phyloP scores from a whole-genome alignment of 805 yeast species.

The Yarrowia sp. region DNA sequence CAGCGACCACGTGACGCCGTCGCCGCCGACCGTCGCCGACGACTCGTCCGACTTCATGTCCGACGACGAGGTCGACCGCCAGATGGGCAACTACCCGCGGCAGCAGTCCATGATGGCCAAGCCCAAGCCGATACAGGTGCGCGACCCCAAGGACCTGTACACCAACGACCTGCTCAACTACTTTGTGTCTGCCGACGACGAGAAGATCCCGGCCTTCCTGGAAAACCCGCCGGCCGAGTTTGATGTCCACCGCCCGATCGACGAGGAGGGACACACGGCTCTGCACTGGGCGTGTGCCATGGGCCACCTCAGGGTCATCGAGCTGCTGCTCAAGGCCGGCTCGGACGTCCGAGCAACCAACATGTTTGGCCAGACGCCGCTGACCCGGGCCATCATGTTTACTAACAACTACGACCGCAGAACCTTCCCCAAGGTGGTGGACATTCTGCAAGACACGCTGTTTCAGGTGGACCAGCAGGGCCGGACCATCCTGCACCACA shows the following conservation, averaged over 20 bases:
- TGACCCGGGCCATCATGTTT: slow-evolving; percentile 79
- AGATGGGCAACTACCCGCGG: slow-evolving; percentile 24
- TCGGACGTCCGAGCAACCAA: slow-evolving; percentile 63
- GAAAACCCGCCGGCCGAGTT: slow-evolving; percentile 62
- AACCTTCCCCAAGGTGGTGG: slow-evolving; percentile 75
- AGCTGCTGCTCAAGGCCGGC: slow-evolving; percentile 69
- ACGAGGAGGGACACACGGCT: slow-evolving; percentile 91
- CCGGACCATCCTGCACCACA: slow-evolving; percentile 82
- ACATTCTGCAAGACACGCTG: slow-evolving; percentile 71
- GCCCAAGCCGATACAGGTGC: slow-evolving; percentile 17
- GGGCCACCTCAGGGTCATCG: slow-evolving; percentile 78
- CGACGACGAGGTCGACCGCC: slow-evolving; percentile 31
- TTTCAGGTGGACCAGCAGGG: slow-evolving; percentile 69
- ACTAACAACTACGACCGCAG: slow-evolving; percentile 82
- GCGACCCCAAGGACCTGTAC: slow-evolving; percentile 38
- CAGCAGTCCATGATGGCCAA: slow-evolving; percentile 33
- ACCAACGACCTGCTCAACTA: slow-evolving; percentile 50
- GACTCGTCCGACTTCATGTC: slow-evolving; percentile 26
- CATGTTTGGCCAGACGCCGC: slow-evolving; percentile 78
- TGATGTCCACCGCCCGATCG: slow-evolving; percentile 75
- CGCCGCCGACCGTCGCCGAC: slow-evolving; percentile 22
- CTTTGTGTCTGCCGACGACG: slow-evolving; percentile 58
- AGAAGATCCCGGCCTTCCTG: slow-evolving; percentile 61
- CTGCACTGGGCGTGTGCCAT: slow-evolving; percentile 98
- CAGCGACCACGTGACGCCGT: slow-evolving; percentile 21